Percentiles rank a stretch among this genome's conserved stretches.
These are phyloP conservation scores for Entrophospora sp. DNA, from an alignment of 192 early-diverging fungal species.

Conservation along the genomic window DNA sequence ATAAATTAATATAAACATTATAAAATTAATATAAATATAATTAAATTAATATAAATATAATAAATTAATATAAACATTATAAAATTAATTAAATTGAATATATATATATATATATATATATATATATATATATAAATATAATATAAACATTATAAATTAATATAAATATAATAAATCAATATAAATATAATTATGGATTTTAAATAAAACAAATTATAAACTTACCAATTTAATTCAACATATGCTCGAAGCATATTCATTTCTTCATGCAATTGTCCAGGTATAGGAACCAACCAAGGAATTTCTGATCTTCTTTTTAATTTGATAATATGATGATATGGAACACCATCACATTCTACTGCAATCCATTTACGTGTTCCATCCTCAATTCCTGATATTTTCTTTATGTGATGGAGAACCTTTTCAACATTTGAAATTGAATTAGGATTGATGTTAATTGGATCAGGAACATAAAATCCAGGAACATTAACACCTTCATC, in stretches of 20 bases:
- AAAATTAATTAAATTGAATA: too few species aligned
- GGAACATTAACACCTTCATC: not conserved
- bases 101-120: too few species aligned
- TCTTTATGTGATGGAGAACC: constrained; percentile 8
- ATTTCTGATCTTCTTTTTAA: constrained; percentile 2
- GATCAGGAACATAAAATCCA: not conserved
- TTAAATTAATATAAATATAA: too few species aligned
- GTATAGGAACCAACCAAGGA: not conserved
- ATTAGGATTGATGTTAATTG: constrained; percentile 11
- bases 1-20: too few species aligned
- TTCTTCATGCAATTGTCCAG: constrained; percentile 14
- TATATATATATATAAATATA: too few species aligned
- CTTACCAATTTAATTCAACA: too few species aligned
- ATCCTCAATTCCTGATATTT: constrained; percentile 9
- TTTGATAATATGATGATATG: not conserved
- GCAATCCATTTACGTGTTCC: constrained; percentile 5
- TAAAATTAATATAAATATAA: too few species aligned
- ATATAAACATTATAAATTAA: too few species aligned
- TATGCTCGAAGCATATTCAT: constrained; percentile 3
- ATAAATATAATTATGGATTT: too few species aligned
- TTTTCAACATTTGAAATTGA: constrained; percentile 3
- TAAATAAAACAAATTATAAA: too few species aligned
- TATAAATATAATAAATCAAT: too few species aligned
- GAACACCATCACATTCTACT: constrained; percentile 7
- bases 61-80: too few species aligned